A percentile compares a stretch with the other conserved stretches of the same genome.
Conservation (phyloP, 2,329 filamentous ascomycete genomes). For the Emergomyces africanus region DNA sequence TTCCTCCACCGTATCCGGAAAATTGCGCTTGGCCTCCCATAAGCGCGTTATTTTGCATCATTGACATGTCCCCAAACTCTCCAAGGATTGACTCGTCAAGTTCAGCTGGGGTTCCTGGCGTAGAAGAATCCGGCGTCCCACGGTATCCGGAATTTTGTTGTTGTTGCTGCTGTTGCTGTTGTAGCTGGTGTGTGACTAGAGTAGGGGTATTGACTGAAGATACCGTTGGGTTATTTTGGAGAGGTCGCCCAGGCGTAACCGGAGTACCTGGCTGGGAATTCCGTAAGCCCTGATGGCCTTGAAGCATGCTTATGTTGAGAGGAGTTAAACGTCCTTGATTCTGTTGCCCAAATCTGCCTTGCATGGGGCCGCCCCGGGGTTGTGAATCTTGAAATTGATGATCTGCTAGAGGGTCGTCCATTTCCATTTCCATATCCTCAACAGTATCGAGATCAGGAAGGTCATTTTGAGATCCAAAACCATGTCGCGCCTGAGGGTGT, state of each 20-base stretch:
- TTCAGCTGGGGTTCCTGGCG: constrained; percentile 57
- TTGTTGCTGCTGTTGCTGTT: constrained; percentile 38
- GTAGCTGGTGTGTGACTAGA: constrained; percentile 62
- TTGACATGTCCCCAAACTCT: constrained; percentile 47
- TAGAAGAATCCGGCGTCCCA: constrained; percentile 51
- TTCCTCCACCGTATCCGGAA: constrained; percentile 29
- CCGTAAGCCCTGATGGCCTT: constrained; percentile 63
- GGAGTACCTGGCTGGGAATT: constrained; percentile 81
- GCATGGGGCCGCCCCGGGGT: constrained; percentile 57
- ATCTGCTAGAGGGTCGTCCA: constrained; percentile 66
- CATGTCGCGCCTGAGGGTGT: constrained; percentile 11
- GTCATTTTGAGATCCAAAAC: constrained; percentile 16
- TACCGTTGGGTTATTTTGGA: constrained; percentile 89
- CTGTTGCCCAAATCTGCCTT: constrained; percentile 46
- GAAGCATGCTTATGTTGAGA: constrained; percentile 68
- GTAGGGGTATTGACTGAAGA: constrained; percentile 96
- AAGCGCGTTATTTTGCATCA: constrained; percentile 31
- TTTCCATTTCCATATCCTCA: constrained; percentile 81
- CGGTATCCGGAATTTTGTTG: constrained; percentile 43
- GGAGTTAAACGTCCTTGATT: constrained; percentile 48
- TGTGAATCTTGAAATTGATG: constrained; percentile 41
- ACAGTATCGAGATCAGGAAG: constrained; percentile 27
- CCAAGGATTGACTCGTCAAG: constrained; percentile 62
- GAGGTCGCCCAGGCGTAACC: constrained; percentile 50
- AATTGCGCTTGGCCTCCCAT: constrained; percentile 30